Conservation (phyloP, 1,284 basidiomycete genomes). For the Puccinia novopanici region DNA sequence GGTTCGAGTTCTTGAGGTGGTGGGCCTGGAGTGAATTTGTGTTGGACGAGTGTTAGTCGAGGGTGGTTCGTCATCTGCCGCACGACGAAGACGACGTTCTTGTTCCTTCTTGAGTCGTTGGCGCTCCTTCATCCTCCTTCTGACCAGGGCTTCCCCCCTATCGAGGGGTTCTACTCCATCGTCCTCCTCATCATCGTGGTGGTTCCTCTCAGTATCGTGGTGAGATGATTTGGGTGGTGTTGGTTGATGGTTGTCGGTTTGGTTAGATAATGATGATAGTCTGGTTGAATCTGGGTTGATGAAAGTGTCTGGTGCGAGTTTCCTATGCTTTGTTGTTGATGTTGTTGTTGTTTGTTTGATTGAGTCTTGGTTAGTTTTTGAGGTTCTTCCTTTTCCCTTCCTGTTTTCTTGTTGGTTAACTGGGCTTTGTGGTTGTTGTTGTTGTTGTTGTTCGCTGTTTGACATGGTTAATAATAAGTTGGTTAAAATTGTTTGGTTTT, state of each 20-base stretch:
- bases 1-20: conserved; percentile 28
- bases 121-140: conserved; percentile 63
- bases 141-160: conserved; percentile 65
- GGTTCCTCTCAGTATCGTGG: not conserved
- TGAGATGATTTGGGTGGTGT: conserved; percentile 36
- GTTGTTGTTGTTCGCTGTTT: not conserved
- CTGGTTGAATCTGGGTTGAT: conserved; percentile 16
- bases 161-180: conserved; percentile 63
- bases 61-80: conserved; percentile 39
- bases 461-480: too few species aligned
- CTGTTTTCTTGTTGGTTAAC: not conserved
- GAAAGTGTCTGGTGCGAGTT: conserved; percentile 15
- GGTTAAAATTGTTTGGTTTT: too few species aligned
- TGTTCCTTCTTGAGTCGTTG: conserved; percentile 57
- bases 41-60: conserved; percentile 28
- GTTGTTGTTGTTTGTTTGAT: not conserved
- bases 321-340: not conserved
- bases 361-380: not conserved
- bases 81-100: conserved; percentile 45
- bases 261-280: not conserved
- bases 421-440: not conserved
- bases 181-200: conserved; percentile 59
- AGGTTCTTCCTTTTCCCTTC: conserved; percentile 8
- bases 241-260: not conserved
- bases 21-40: conserved; percentile 21